These are phyloP conservation scores for Clarireedia hainanense DNA, from an alignment of 2,329 filamentous ascomycete species.

Conservation along the genomic window DNA sequence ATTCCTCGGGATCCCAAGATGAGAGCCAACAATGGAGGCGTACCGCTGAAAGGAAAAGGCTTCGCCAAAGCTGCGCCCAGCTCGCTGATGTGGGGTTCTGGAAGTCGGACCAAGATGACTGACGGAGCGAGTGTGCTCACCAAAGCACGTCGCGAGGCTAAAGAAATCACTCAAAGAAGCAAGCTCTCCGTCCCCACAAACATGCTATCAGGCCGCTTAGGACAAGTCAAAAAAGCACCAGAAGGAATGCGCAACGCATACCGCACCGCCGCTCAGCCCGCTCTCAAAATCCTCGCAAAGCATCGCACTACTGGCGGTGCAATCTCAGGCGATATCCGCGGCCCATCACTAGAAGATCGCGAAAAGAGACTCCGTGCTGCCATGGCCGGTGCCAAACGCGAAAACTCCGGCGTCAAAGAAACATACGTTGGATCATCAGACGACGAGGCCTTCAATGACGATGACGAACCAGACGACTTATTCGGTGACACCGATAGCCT, in stretches of 20 bases:
- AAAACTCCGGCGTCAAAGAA: conserved; percentile 3
- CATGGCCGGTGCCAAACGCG: conserved; percentile 12
- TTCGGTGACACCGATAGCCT: conserved; percentile 16
- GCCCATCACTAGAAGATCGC: conserved; percentile 29
- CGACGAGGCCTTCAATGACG: conserved; percentile 15
- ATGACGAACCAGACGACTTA: conserved; percentile 19
- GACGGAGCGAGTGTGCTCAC: conserved; percentile 46
- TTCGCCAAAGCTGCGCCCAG: conserved; percentile 28
- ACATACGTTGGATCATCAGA: conserved; percentile 21
- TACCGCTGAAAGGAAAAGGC: conserved; percentile 22
- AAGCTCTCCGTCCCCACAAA: conserved; percentile 36
- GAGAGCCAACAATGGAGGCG: conserved; percentile 28
- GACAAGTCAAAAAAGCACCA: conserved; percentile 41
- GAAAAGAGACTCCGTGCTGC: conserved; percentile 28
- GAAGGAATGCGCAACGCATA: conserved; percentile 46
- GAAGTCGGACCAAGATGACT: conserved; percentile 44
- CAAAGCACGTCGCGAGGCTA: conserved; percentile 48
- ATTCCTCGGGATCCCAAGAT: conserved; percentile 33
- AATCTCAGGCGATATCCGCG: conserved; percentile 11
- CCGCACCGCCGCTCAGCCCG: conserved; percentile 35
- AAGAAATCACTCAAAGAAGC: conserved; percentile 43
- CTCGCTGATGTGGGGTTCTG: conserved; percentile 37
- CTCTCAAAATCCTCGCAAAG: conserved; percentile 29
- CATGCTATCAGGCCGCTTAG: conserved; percentile 27
- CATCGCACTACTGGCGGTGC: conserved; percentile 17